A percentile compares a stretch with the other conserved stretches of the same genome.
These are phyloP conservation scores for Xylaria sp. DNA, from an alignment of 495 filamentous ascomycete species.

Conservation along the genomic window DNA sequence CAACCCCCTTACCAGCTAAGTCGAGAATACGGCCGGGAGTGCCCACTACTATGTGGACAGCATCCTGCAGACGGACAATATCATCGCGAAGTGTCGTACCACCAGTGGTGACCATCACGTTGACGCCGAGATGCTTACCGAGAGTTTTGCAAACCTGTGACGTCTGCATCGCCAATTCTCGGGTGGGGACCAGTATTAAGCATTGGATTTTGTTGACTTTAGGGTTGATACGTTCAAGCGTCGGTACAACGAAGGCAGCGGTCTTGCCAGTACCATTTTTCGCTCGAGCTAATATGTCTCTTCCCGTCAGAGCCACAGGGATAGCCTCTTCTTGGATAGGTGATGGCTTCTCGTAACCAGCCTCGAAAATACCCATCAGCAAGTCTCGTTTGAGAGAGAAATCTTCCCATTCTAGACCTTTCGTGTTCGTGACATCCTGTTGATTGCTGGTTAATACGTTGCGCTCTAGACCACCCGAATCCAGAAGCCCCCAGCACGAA, in stretches of 20 bases:
- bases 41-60: conserved; percentile 97
- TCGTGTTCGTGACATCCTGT: conserved; percentile 96
- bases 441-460: conserved; percentile 30
- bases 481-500: conserved; percentile 48
- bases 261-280: conserved; percentile 99
- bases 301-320: conserved; percentile 90
- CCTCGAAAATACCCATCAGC: conserved; percentile 99
- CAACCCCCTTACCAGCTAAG: conserved; percentile 90
- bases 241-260: conserved; percentile 95
- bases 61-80: conserved; percentile 90
- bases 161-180: conserved; percentile 98
- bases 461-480: neutral
- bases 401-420: conserved; percentile 96
- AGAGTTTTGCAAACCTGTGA: conserved; percentile 99
- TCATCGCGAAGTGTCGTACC: conserved; percentile 95
- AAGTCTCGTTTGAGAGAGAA: conserved; percentile 93
- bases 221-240: conserved; percentile 92
- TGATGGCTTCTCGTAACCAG: conserved; percentile 97
- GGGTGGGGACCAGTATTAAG: conserved; percentile 92
- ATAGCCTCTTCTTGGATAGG: conserved; percentile 99
- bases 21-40: conserved; percentile 96
- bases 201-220: conserved; percentile 95
- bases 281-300: conserved; percentile 93
- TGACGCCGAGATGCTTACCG: conserved; percentile 94
- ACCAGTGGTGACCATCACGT: conserved; percentile 99